phyloP scores from a whole-genome alignment of 2,329 filamentous ascomycete species.

The Tolypocladium tundrense region DNA sequence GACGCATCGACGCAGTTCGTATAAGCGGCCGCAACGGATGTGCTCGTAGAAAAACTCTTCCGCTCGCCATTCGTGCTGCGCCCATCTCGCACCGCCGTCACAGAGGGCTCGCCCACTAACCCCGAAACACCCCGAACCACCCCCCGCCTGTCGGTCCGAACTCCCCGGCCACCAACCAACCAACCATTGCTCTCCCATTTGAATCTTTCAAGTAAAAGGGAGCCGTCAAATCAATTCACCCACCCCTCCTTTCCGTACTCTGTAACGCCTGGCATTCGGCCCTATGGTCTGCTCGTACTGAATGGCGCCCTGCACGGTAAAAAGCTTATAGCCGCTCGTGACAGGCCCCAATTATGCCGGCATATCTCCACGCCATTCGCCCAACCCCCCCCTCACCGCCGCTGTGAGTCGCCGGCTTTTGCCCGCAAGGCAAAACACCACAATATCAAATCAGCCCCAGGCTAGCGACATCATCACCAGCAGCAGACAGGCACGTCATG shows the following conservation, averaged over 20 bases:
- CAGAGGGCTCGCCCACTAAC: background rate
- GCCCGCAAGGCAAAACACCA: background rate
- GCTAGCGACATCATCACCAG: background rate
- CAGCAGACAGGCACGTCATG: background rate
- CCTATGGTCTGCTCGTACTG: background rate
- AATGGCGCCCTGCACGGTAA: background rate
- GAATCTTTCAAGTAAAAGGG: background rate
- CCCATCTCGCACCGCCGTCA: too few species aligned
- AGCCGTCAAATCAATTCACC: background rate
- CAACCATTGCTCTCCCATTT: too few species aligned
- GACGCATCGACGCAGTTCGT: background rate
- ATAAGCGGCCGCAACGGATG: background rate
- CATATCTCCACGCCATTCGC: background rate
- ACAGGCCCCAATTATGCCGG: background rate
- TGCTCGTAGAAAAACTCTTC: background rate
- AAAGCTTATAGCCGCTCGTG: background rate
- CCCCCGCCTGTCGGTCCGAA: background rate
- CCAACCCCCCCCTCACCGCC: background rate
- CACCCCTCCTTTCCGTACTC: background rate
- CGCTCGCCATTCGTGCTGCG: background rate
- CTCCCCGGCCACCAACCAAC: background rate
- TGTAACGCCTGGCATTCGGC: background rate
- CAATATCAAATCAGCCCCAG: background rate
- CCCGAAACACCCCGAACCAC: background rate
- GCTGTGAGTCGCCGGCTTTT: background rate